A percentile compares a stretch with the other conserved stretches of the same genome.
phyloP scores from a whole-genome alignment of 371 early-diverging fungal species.

The Batkoa obscura region DNA sequence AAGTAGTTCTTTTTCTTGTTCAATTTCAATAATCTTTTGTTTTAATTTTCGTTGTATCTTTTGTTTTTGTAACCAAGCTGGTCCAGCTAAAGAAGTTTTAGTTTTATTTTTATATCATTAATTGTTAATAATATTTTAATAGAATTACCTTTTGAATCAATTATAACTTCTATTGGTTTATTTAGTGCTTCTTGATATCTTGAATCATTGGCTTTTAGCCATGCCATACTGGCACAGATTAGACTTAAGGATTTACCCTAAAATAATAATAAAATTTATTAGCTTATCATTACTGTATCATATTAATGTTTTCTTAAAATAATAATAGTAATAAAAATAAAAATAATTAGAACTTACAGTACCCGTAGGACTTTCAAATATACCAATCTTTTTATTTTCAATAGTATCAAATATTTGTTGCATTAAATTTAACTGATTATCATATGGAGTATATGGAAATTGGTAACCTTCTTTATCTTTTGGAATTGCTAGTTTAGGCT shows the following conservation, averaged over 20 bases:
- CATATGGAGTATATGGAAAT: constrained; percentile 53
- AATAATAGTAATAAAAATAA: too few relatives aligned
- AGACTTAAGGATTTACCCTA: constrained; percentile 75
- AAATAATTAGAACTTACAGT: constrained; percentile 25
- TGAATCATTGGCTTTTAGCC: constrained; percentile 24
- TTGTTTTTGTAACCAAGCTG: constrained; percentile 21
- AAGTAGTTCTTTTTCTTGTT: constrained; percentile 13
- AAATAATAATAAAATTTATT: not conserved
- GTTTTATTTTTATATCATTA: not conserved
- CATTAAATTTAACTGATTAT: constrained; percentile 70
- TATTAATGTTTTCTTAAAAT: too few relatives aligned
- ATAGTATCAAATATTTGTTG: constrained; percentile 37
- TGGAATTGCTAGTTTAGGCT: too few relatives aligned
- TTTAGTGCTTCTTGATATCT: not conserved
- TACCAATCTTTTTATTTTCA: constrained; percentile 44
- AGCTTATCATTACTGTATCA: too few relatives aligned
- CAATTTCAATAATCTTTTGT: constrained; percentile 6
- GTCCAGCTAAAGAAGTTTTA: constrained; percentile 6
- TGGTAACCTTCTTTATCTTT: not conserved
- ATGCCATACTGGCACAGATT: constrained; percentile 62
- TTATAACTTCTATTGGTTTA: too few relatives aligned
- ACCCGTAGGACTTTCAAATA: constrained; percentile 84
- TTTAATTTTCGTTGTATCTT: constrained; percentile 8
- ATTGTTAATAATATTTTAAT: too few relatives aligned
- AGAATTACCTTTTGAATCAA: too few relatives aligned